These are phyloP conservation scores for Aureobasidium leucospermi DNA, from an alignment of 2,329 filamentous ascomycete genomes.

Conservation along the genomic window DNA sequence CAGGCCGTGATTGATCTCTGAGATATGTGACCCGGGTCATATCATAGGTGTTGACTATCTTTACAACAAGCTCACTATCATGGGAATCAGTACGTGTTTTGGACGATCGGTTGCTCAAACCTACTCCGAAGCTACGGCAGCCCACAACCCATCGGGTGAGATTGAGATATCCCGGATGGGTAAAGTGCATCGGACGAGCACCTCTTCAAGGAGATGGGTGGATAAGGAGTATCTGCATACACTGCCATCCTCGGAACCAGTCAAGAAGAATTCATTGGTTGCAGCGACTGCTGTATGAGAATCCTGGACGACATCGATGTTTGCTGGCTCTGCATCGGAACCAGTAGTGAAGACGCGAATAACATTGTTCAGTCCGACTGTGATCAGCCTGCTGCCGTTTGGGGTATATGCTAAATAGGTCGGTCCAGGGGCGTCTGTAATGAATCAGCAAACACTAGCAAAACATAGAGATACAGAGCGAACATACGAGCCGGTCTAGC, in stretches of 20 bases:
- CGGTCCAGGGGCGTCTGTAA: slow-evolving; percentile 68
- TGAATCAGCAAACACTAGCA: slow-evolving; percentile 1
- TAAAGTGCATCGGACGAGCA: slow-evolving; percentile 75
- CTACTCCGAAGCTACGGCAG: slow-evolving; percentile 88
- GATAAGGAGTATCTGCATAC: slow-evolving; percentile 86
- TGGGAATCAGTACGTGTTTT: slow-evolving; percentile 16
- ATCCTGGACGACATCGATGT: slow-evolving; percentile 85
- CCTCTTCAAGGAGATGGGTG: slow-evolving; percentile 66
- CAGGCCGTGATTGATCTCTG: slow-evolving; percentile 74
- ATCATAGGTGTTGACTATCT: slow-evolving; percentile 76
- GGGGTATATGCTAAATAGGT: slow-evolving; percentile 87
- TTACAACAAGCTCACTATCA: slow-evolving; percentile 71
- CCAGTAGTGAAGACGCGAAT: slow-evolving; percentile 89
- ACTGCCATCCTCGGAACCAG: slow-evolving; percentile 90
- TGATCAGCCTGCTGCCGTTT: slow-evolving; percentile 78
- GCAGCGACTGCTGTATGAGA: slow-evolving; percentile 74
- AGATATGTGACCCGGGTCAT: slow-evolving; percentile 69
- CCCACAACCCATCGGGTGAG: slow-evolving; percentile 76
- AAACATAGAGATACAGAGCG: background rate
- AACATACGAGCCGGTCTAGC: slow-evolving; percentile 53
- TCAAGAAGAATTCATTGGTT: slow-evolving; percentile 73
- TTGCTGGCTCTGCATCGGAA: slow-evolving; percentile 84
- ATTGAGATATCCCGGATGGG: slow-evolving; percentile 81
- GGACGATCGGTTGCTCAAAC: slow-evolving; percentile 23
- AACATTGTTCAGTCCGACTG: slow-evolving; percentile 86